These are phyloP conservation scores for Microstroma glucosiphilum DNA, from an alignment of 1,284 basidiomycete species.

Conservation along the genomic window DNA sequence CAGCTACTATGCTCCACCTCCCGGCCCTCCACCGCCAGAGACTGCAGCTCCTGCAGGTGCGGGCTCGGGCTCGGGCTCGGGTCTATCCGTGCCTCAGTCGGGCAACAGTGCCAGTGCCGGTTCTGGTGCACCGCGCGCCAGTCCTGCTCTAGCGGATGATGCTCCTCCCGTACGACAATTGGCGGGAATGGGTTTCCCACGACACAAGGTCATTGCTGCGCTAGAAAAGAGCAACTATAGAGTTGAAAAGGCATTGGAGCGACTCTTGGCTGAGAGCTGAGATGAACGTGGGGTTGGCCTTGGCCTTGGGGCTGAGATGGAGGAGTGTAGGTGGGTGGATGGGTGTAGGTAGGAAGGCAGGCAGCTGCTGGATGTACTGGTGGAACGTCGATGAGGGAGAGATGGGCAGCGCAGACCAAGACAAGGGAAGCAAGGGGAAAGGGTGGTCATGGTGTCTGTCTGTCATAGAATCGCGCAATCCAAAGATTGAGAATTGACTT, in stretches of 20 bases:
- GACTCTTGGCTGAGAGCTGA: conserved; percentile 5
- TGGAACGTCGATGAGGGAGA: too few relatives aligned
- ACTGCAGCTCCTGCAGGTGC: not conserved
- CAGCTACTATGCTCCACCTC: too few relatives aligned
- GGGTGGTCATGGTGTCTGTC: too few relatives aligned
- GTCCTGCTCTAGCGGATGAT: conserved; percentile 41
- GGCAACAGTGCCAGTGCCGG: conserved; percentile 10
- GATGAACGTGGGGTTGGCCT: not conserved
- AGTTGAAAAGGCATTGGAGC: conserved; percentile 9
- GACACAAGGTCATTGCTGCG: conserved; percentile 40
- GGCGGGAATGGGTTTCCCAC: conserved; percentile 47
- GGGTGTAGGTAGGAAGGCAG: too few relatives aligned
- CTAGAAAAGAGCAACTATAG: conserved; percentile 44
- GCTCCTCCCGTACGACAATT: conserved; percentile 44
- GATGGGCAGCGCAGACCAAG: too few relatives aligned
- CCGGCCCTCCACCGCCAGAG: too few relatives aligned
- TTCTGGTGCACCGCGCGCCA: conserved; percentile 16
- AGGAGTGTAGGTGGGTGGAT: too few relatives aligned
- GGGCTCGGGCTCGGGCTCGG: not conserved
- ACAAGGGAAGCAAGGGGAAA: too few relatives aligned
- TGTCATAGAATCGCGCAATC: too few relatives aligned
- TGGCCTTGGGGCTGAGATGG: too few relatives aligned
- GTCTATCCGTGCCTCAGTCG: not conserved
- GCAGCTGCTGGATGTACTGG: too few relatives aligned
- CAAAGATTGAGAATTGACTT: too few relatives aligned